phyloP scores from a whole-genome alignment of 148 eudicot species.

The Chenopodium formosanum region DNA sequence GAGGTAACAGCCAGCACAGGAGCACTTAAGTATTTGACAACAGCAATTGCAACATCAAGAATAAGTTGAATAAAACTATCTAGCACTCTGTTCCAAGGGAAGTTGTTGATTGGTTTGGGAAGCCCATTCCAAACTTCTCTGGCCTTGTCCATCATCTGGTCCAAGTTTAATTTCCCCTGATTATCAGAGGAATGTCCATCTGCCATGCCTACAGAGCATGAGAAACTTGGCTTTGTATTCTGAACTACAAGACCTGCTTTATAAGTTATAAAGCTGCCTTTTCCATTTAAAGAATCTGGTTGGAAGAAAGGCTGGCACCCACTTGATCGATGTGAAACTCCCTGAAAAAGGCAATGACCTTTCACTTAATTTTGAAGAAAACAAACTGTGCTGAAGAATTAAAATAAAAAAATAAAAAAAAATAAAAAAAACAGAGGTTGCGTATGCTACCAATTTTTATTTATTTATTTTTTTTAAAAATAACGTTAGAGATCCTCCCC shows the following conservation, averaged over 20 bases:
- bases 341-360: conserved; percentile 31
- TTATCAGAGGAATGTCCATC: conserved; percentile 48
- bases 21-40: conserved; percentile 53
- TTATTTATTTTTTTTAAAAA: background rate
- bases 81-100: conserved; percentile 67
- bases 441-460: too few species aligned
- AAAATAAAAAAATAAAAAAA: background rate
- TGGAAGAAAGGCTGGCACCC: background rate
- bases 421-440: background rate
- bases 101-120: conserved; percentile 67
- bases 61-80: conserved; percentile 61
- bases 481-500: background rate
- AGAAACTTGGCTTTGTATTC: conserved; percentile 25
- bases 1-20: conserved; percentile 66
- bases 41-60: conserved; percentile 48
- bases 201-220: conserved; percentile 56
- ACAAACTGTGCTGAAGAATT: background rate
- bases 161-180: conserved; percentile 39
- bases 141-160: conserved; percentile 46
- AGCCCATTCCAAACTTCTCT: conserved; percentile 52
- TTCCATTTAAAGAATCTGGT: background rate
- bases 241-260: conserved; percentile 28
- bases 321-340: conserved; percentile 16
- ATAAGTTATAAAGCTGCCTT: conserved; percentile 28
- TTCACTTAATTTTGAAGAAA: background rate